Evolutionary conservation across 805 yeast species (phyloP).

Genomic region (Lachancea fermentati): DNA sequence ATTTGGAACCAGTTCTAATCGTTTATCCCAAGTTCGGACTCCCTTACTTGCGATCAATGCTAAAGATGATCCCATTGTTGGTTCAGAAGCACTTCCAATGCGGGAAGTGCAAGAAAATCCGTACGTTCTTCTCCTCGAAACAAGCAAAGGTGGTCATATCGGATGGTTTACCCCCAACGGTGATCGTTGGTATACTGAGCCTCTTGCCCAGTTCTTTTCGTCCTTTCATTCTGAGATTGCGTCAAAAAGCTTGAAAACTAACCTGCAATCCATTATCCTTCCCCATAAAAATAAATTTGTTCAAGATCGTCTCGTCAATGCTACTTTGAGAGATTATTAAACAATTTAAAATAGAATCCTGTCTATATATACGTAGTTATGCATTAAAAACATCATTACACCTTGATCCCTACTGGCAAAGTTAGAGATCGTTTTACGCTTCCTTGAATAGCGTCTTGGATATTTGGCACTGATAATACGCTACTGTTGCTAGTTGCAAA

Average conservation of each 20-base stretch:
- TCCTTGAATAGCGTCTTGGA: conserved; percentile 5
- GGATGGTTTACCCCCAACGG: conserved; percentile 67
- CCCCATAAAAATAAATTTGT: conserved; percentile 15
- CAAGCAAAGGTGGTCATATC: conserved; percentile 73
- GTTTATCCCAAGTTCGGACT: conserved; percentile 47
- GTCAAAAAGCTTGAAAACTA: conserved; percentile 16
- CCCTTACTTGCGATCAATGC: conserved; percentile 64
- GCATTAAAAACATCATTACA: conserved; percentile 10
- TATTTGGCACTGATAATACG: conserved; percentile 16
- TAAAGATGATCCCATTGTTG: conserved; percentile 65
- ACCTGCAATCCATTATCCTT: conserved; percentile 9
- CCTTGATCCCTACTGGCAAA: conserved; percentile 27
- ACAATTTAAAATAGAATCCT: background rate
- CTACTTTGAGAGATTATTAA: conserved; percentile 8
- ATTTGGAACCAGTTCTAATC: conserved; percentile 50
- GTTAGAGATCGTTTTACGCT: conserved; percentile 27
- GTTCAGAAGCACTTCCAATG: conserved; percentile 46
- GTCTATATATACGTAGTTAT: background rate
- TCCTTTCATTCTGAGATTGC: conserved; percentile 32
- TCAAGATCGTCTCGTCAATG: conserved; percentile 8
- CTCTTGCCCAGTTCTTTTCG: conserved; percentile 40
- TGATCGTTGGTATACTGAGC: conserved; percentile 60
- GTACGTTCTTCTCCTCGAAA: conserved; percentile 48
- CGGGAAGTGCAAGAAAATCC: conserved; percentile 53
- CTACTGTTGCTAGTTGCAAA: conserved; percentile 11